phyloP scores from a whole-genome alignment of 2,329 filamentous ascomycete genomes.

The Diaporthe ilicicola region DNA sequence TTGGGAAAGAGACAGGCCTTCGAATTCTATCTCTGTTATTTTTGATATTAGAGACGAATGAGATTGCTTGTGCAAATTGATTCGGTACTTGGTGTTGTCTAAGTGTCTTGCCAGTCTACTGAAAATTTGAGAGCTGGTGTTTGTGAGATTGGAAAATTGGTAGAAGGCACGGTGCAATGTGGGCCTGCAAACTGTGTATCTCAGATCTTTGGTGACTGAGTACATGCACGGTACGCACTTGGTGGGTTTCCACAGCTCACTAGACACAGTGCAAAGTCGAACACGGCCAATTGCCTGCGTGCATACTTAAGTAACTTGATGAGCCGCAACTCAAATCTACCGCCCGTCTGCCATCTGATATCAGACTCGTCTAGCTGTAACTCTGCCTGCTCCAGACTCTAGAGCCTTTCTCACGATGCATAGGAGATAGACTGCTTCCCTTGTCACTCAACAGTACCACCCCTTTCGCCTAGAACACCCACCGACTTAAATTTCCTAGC shows the following conservation, averaged over 20 bases:
- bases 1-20: background rate
- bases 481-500: background rate
- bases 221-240: background rate
- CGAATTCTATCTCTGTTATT: background rate
- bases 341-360: background rate
- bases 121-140: conserved; percentile 17
- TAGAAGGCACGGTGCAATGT: background rate
- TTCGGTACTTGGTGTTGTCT: background rate
- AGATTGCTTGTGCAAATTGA: background rate
- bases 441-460: background rate
- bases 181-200: background rate
- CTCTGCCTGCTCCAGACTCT: background rate
- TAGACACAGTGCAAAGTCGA: background rate
- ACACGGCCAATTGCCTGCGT: background rate
- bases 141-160: background rate
- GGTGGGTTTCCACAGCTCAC: background rate
- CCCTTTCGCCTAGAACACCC: background rate
- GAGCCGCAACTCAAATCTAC: background rate
- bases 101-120: background rate
- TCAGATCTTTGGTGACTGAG: background rate
- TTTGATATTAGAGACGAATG: background rate
- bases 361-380: background rate
- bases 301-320: background rate
- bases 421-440: background rate
- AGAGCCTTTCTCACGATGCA: background rate